Evolutionary conservation across 352 stramenopile genomes (phyloP).

Genomic region (Pythium phragmitis): DNA sequence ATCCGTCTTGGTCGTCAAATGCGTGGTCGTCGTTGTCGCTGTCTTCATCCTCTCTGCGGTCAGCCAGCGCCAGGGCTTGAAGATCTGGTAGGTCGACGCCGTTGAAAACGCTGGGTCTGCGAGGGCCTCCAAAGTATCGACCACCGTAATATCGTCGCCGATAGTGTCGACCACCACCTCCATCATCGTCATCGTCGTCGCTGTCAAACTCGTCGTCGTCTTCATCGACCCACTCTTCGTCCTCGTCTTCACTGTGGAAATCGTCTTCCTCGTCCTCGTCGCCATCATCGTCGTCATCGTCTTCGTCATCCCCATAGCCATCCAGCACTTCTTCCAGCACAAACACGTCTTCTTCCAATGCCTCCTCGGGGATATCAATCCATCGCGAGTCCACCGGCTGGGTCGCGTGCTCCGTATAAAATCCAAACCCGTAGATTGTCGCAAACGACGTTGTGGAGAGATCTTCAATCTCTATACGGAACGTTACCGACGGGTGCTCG

Average conservation of each 20-base stretch:
- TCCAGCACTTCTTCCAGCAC: slow-evolving; percentile 8
- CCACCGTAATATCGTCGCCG: no score
- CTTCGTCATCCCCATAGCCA: not conserved
- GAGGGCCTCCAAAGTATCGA: no score
- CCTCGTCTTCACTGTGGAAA: not conserved
- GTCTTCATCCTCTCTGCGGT: not conserved
- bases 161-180: no score
- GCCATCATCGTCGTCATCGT: not conserved
- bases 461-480: slow-evolving; percentile 4
- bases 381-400: slow-evolving; percentile 6
- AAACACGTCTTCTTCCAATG: slow-evolving; percentile 7
- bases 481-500: slow-evolving; percentile 3
- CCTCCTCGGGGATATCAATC: not conserved
- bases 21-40: not conserved
- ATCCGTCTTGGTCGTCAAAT: slow-evolving; percentile 7
- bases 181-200: no score
- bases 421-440: slow-evolving; percentile 3
- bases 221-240: not conserved
- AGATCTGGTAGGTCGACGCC: slow-evolving; percentile 1
- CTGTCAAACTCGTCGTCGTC: not conserved
- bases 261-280: slow-evolving; percentile 10
- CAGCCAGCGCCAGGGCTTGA: not conserved
- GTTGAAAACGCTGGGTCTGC: slow-evolving; percentile 3
- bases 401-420: slow-evolving; percentile 4
- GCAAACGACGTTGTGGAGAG: not conserved